Percentiles rank a stretch among this genome's conserved stretches.
phyloP scores from a whole-genome alignment of 257 asterid species.

The Leptodermis oblonga region DNA sequence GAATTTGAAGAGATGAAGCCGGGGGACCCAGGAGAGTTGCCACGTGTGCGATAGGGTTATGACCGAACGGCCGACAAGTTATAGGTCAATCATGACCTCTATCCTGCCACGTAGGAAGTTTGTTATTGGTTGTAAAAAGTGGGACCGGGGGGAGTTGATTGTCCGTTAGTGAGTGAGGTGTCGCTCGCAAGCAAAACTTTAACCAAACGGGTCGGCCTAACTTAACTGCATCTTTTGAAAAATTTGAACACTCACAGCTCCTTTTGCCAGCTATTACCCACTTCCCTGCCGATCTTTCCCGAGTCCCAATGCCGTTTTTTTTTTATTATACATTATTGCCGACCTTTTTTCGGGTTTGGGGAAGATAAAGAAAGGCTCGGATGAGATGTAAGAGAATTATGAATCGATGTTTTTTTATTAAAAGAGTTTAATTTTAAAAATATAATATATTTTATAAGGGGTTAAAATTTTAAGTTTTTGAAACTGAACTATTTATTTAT shows the following conservation, averaged over 20 bases:
- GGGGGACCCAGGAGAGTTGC: slow-evolving; percentile 13
- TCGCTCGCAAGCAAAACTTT: slow-evolving; percentile 18
- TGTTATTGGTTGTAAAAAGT: slow-evolving; percentile 34
- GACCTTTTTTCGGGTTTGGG: background rate
- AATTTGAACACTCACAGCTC: background rate
- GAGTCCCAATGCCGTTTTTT: slow-evolving; percentile 23
- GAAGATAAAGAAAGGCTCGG: background rate
- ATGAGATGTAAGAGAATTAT: too few relatives aligned
- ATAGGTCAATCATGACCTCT: slow-evolving; percentile 16
- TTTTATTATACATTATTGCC: background rate
- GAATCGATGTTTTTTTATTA: too few relatives aligned
- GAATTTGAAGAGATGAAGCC: too few relatives aligned
- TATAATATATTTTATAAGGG: too few relatives aligned
- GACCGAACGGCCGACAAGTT: slow-evolving; percentile 41
- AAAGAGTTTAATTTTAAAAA: too few relatives aligned
- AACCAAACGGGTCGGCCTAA: too few relatives aligned
- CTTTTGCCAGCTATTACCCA: slow-evolving; percentile 62
- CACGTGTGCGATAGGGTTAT: slow-evolving; percentile 31
- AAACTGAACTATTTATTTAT: too few relatives aligned
- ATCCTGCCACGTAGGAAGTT: slow-evolving; percentile 29
- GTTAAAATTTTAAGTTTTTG: too few relatives aligned
- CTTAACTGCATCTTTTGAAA: slow-evolving; percentile 52
- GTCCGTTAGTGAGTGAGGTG: slow-evolving; percentile 41
- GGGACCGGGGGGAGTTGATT: slow-evolving; percentile 30
- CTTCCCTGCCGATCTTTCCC: slow-evolving; percentile 34